Base-by-base conservation (phyloP, 1,139 yeast species). In the Nadsonia starkeyi-henricii region DNA sequence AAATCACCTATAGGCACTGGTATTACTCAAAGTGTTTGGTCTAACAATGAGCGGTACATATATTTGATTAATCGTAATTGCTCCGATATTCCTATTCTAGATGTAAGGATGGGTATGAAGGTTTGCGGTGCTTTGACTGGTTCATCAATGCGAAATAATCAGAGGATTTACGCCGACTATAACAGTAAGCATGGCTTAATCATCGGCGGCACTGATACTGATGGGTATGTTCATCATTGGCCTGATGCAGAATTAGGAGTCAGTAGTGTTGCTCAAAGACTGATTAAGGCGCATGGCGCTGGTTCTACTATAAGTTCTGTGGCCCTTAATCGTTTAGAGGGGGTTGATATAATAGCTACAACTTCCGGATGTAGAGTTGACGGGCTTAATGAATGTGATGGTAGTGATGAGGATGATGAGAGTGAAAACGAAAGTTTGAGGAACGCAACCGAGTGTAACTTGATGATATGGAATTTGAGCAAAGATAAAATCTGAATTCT, bases 241-340 rank as follows among this genome's bases (percentile, higher is more conserved):
- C 55, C 53, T 43, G 64, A 64, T 47, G 55, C 63, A 1, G 64
- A 60, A 33, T 42, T 60, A 41, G 66, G 62, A 1, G 43, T 57
- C 2, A 51, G 50, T 37, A 48, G 53, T 36, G 44, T 42, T 30
- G 47, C 51, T 13, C 19, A 42, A 36, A 28, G 41, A 13, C 42
- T 47, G 2, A 49, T 52, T 52, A 28, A 20, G 8, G 54, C 55
- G 2, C 51, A 53, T 26, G 47, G 50, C 12, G 3, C 4, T 15
- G 39, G 39, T 1, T 43, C 48, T 19, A 43, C 50, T 1, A 41
- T 47, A 4, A 59, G 59, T 12, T 42, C 54, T 1, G 55, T 53
- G 1, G 41, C 57, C 1, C 54, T 60, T 41, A 58, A 61, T 20
- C 54, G 53, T 1, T 56, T 58, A 17, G 52, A 57, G 2, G 50